Percentiles rank a stretch among this genome's conserved stretches.
phyloP scores from a whole-genome alignment of 306 rosid genomes.

The Prunus kanzakura region DNA sequence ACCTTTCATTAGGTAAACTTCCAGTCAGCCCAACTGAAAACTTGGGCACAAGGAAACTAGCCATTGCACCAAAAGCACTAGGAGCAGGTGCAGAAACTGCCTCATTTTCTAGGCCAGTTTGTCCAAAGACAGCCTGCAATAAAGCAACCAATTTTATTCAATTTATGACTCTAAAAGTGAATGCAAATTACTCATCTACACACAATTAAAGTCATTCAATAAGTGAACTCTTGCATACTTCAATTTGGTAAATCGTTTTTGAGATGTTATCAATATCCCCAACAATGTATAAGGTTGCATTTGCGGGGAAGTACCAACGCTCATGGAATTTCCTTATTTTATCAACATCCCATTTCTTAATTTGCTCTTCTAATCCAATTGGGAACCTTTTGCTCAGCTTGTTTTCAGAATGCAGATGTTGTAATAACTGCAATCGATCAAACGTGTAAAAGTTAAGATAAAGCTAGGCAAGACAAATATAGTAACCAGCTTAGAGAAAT shows the following conservation, averaged over 20 bases:
- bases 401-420: slow-evolving; percentile 98
- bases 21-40: slow-evolving; percentile 80
- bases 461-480: slow-evolving; percentile 17
- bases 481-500: slow-evolving; percentile 18
- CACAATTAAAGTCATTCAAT: slow-evolving; percentile 16
- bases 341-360: slow-evolving; percentile 96
- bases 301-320: slow-evolving; percentile 99
- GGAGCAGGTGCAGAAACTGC: slow-evolving; percentile 64
- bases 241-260: slow-evolving; percentile 76
- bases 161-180: slow-evolving; percentile 27
- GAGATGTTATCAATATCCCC: slow-evolving; percentile 88
- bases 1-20: slow-evolving; percentile 61
- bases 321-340: slow-evolving; percentile 97
- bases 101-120: slow-evolving; percentile 67
- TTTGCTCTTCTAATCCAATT: slow-evolving; percentile 96
- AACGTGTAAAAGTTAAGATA: slow-evolving; percentile 17
- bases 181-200: slow-evolving; percentile 14
- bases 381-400: slow-evolving; percentile 99
- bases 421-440: slow-evolving; percentile 66
- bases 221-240: slow-evolving; percentile 48
- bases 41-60: slow-evolving; percentile 97
- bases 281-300: slow-evolving; percentile 93
- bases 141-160: slow-evolving; percentile 22
- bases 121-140: slow-evolving; percentile 82
- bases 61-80: slow-evolving; percentile 95